phyloP scores from a whole-genome alignment of 768 basidiomycete genomes.

The Boletus sensibilis region DNA sequence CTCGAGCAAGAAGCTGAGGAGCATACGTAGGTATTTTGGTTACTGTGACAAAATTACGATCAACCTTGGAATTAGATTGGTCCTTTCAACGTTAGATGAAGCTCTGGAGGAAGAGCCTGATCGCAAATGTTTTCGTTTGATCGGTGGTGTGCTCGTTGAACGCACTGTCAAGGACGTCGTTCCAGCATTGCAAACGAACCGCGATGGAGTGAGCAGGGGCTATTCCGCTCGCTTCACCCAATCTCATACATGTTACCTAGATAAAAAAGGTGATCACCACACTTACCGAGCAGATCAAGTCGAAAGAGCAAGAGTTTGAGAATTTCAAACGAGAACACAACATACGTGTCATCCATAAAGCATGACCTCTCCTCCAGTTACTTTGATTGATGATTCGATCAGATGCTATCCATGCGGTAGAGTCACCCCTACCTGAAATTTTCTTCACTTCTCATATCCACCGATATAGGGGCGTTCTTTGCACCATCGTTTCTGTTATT shows the following conservation, averaged over 20 bases:
- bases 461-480: neutral
- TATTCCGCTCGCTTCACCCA: neutral
- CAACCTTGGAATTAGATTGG: conserved; percentile 54
- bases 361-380: conserved; percentile 18
- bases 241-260: conserved; percentile 39
- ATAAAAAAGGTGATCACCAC: conserved; percentile 78
- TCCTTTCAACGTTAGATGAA: conserved; percentile 84
- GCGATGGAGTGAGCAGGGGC: conserved; percentile 66
- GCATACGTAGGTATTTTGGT: conserved; percentile 63
- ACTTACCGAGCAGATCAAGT: conserved; percentile 84
- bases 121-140: conserved; percentile 94
- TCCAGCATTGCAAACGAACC: conserved; percentile 86
- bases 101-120: conserved; percentile 78
- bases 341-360: conserved; percentile 55
- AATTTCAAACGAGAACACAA: conserved; percentile 75
- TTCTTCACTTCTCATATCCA: neutral
- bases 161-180: conserved; percentile 94
- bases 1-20: conserved; percentile 96
- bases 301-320: conserved; percentile 82
- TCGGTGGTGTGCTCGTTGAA: conserved; percentile 95
- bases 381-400: neutral
- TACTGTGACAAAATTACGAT: neutral
- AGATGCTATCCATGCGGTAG: neutral
- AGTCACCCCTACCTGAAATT: neutral
- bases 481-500: neutral